Evolutionary conservation across 2,329 filamentous ascomycete genomes (phyloP), one percentile per base, ranked within the genome.

Genomic region (Monilinia aucupariae): DNA sequence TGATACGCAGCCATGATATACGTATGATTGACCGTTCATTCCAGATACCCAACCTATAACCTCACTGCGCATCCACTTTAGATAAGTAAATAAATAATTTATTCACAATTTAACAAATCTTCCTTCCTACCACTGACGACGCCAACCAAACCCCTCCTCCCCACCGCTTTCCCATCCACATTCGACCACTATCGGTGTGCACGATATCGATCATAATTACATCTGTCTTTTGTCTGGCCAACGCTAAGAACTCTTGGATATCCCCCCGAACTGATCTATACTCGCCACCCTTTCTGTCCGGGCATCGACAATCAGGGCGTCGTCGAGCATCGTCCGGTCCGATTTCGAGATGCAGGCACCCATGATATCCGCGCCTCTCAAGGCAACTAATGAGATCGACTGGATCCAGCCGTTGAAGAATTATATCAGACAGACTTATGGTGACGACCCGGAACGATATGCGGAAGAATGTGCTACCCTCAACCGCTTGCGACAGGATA

Each of bases 331-430:
- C 47, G 13, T 27, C 56, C 20, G 12, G 45, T 22, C 45, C 37
- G 27, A 52, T 17, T 51, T 41, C 56, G 64, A 60, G 71, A 92
- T 91, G 88, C 83, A 96, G 80, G 87, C 91, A 69, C 92, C 92
- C 66, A 97, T 97, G 93, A 88, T 97, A 71, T 96, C 92, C 71
- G 88, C 88, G 82, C 93, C 93, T 75, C 84, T 97, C 73, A 97
- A 89, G 85, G 84, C 84, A 61, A 99, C 94, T 68, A 96, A 92
- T 82, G 94, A 99, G 81, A 96, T 99, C 75, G 94, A 99, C 83
- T 99, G 94, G 94, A 83, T 97, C 68, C 82, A 84, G 54, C 94
- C 94, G 54, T 82, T 99, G 69, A 97, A 97, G 80, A 81, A 83
- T 68, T 97, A 97, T 80, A 99, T 99, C 72, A 85, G 92, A 69